phyloP scores from a whole-genome alignment of 148 eudicot genomes.

The Nyssa sinensis region DNA sequence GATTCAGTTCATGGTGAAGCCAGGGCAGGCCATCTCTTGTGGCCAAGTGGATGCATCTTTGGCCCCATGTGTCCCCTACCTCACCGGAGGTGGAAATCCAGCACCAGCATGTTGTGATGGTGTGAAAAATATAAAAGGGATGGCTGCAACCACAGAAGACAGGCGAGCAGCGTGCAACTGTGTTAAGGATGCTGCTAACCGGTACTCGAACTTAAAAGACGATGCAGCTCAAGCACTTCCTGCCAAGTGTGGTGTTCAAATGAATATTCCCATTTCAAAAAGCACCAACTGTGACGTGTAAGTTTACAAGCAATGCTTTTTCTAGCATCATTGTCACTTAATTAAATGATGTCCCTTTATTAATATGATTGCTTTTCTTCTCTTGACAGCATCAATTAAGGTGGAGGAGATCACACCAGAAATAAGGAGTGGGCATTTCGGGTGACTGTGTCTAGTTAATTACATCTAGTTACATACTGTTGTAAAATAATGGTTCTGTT shows the following conservation, averaged over 20 bases:
- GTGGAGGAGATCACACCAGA: not conserved
- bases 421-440: not conserved
- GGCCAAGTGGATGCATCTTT: not conserved
- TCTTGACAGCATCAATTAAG: not conserved
- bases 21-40: constrained; percentile 8
- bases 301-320: not conserved
- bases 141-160: constrained; percentile 3
- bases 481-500: not conserved
- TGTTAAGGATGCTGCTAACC: constrained; percentile 17
- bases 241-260: constrained; percentile 8
- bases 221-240: constrained; percentile 22
- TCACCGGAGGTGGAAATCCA: not conserved
- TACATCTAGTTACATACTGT: not conserved
- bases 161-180: constrained; percentile 21
- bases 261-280: constrained; percentile 14
- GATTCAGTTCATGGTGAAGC: constrained; percentile 1
- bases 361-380: no score
- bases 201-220: constrained; percentile 13
- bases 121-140: constrained; percentile 8
- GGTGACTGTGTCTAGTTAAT: not conserved
- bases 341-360: no score
- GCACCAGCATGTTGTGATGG: constrained; percentile 12
- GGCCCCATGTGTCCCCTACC: constrained; percentile 8
- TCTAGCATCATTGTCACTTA: not conserved
- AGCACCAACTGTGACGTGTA: constrained; percentile 20